A percentile compares a stretch with the other conserved stretches of the same genome.
Evolutionary conservation across 2,329 filamentous ascomycete genomes (phyloP).

Genomic region (Cladosporium sp.): DNA sequence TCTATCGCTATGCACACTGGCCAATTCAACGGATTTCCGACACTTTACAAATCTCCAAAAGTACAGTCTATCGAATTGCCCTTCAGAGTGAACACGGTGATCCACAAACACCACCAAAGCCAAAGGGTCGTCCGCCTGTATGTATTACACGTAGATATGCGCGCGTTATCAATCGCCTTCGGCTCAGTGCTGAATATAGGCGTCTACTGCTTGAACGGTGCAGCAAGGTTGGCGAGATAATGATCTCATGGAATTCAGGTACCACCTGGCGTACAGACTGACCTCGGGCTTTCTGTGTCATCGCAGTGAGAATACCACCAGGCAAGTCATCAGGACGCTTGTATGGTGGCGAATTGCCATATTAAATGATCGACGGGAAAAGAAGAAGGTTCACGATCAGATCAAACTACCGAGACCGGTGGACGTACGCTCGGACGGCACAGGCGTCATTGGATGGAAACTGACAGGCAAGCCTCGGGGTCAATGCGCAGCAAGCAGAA

Average conservation of each 20-base stretch:
- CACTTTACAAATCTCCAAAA: background rate
- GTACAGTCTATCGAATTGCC: background rate
- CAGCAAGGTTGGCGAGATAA: too few relatives aligned
- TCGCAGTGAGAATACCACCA: too few relatives aligned
- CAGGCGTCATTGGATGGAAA: background rate
- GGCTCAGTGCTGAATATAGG: background rate
- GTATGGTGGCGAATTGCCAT: too few relatives aligned
- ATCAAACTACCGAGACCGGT: background rate
- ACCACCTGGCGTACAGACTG: too few relatives aligned
- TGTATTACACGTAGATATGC: background rate
- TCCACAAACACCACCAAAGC: background rate
- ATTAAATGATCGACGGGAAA: too few relatives aligned
- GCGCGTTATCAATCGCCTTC: background rate
- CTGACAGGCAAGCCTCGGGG: background rate
- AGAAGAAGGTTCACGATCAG: too few relatives aligned
- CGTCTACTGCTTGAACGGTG: background rate
- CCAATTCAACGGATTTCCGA: background rate
- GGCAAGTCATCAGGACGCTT: too few relatives aligned
- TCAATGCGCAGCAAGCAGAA: background rate
- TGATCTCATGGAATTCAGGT: too few relatives aligned
- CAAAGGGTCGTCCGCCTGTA: background rate
- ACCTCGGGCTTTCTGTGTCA: too few relatives aligned
- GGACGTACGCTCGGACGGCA: background rate
- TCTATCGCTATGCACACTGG: background rate
- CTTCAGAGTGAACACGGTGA: background rate